Conservation (phyloP, 179 eudicot species). For the Spinacia oleracea region DNA sequence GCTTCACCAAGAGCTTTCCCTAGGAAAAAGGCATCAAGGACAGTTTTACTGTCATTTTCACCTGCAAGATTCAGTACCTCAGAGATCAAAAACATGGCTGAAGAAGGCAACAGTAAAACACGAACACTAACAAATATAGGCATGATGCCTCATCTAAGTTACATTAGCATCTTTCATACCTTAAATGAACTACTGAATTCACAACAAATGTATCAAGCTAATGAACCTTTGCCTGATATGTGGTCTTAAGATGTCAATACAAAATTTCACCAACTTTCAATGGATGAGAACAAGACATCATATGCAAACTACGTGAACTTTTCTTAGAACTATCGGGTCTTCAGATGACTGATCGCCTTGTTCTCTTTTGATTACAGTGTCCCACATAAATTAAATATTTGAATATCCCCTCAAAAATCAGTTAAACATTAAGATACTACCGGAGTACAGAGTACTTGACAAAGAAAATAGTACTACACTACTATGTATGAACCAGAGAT, state of each 20-base stretch:
- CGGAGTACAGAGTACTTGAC: not conserved
- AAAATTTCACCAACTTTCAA: not conserved
- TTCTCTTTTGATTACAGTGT: not conserved
- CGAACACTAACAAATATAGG: not conserved
- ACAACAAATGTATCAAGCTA: not conserved
- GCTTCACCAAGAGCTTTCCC: conserved; percentile 96
- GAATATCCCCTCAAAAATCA: not conserved
- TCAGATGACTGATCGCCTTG: not conserved
- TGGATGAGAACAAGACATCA: not conserved
- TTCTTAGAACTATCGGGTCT: conserved; percentile 2
- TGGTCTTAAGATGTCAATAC: not conserved
- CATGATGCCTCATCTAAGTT: not conserved
- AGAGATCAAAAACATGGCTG: conserved; percentile 4
- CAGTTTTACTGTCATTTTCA: conserved; percentile 62
- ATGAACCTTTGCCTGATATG: not conserved
- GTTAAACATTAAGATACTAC: not conserved
- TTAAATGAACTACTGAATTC: not conserved
- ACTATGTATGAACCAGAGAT: not conserved
- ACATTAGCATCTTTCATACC: not conserved
- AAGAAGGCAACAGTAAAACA: conserved; percentile 4
- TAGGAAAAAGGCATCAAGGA: conserved; percentile 93
- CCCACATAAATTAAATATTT: not conserved
- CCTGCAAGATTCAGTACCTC: conserved; percentile 46
- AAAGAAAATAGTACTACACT: not conserved
- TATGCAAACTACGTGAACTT: not conserved